Percentiles rank a stretch among this genome's conserved stretches.
These are phyloP conservation scores for Herpetomonas tarakana DNA, from an alignment of 208 protist species.

Conservation along the genomic window DNA sequence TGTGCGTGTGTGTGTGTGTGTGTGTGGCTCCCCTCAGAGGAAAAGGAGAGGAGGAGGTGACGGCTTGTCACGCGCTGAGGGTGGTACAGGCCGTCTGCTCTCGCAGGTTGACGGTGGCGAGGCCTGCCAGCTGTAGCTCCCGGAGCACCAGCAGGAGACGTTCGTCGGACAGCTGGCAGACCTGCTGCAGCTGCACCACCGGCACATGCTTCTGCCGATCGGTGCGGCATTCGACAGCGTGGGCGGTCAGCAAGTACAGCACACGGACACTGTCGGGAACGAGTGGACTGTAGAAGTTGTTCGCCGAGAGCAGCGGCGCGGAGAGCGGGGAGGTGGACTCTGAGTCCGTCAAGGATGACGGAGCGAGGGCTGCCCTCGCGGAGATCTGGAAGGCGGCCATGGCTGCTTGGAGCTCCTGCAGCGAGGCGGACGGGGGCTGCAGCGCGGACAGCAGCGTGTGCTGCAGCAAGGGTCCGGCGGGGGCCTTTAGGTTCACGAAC, in stretches of 20 bases:
- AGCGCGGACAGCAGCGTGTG: constrained; percentile 32
- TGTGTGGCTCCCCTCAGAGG: too few relatives aligned
- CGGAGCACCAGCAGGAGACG: constrained; percentile 37
- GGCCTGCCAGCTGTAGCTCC: constrained; percentile 50
- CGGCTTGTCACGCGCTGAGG: constrained; percentile 7
- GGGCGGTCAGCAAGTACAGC: constrained; percentile 49
- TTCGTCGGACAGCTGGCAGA: constrained; percentile 66
- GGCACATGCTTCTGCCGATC: constrained; percentile 49
- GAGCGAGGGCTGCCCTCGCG: not conserved
- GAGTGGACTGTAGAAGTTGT: constrained; percentile 58
- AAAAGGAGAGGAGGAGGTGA: too few relatives aligned
- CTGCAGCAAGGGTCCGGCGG: constrained; percentile 37
- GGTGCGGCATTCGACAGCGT: constrained; percentile 26
- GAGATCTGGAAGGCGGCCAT: not conserved
- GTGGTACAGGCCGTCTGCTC: constrained; percentile 34
- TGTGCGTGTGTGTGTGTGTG: too few relatives aligned
- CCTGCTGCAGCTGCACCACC: constrained; percentile 44
- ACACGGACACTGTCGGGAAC: constrained; percentile 55
- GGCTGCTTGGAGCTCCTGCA: constrained; percentile 37
- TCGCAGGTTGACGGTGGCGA: constrained; percentile 32
- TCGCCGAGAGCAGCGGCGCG: constrained; percentile 3
- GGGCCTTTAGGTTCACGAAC: not conserved
- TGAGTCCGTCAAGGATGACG: not conserved
- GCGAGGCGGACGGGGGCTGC: constrained; percentile 37
- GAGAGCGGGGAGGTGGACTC: not conserved